A percentile compares a stretch with the other conserved stretches of the same genome.
Evolutionary conservation across 352 stramenopile species (phyloP).

Genomic region (Phytophthora cryptogea): DNA sequence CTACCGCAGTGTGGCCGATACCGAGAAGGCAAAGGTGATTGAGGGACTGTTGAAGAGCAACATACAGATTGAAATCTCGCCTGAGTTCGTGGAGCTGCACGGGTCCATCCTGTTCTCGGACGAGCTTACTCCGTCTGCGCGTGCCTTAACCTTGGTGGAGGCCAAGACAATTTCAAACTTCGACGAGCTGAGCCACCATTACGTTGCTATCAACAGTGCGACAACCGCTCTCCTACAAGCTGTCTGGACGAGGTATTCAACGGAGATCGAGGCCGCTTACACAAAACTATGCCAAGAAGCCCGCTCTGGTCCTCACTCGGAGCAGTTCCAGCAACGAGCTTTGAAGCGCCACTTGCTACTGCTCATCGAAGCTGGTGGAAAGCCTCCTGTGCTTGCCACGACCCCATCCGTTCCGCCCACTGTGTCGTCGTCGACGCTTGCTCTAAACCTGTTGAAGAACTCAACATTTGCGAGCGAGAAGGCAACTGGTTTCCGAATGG

Average conservation of each 20-base stretch:
- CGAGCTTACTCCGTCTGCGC: constrained; percentile 61
- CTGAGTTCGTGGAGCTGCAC: constrained; percentile 63
- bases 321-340: constrained; percentile 76
- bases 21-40: constrained; percentile 72
- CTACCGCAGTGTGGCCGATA: constrained; percentile 69
- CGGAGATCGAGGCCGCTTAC: constrained; percentile 64
- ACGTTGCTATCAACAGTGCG: constrained; percentile 60
- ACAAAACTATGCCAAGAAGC: constrained; percentile 50
- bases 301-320: constrained; percentile 55
- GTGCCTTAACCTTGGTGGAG: constrained; percentile 65
- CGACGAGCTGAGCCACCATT: constrained; percentile 76
- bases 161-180: constrained; percentile 59
- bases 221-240: constrained; percentile 69
- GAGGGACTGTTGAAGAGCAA: constrained; percentile 58
- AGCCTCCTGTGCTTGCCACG: constrained; percentile 48
- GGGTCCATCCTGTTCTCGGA: constrained; percentile 75
- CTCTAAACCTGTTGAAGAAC: constrained; percentile 64
- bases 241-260: constrained; percentile 67
- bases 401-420: constrained; percentile 47
- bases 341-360: constrained; percentile 66
- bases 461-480: constrained; percentile 79
- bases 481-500: constrained; percentile 56
- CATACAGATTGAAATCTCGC: constrained; percentile 56
- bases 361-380: constrained; percentile 65
- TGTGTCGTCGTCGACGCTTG: constrained; percentile 50